These are phyloP conservation scores for Talaromyces borbonicus DNA, from an alignment of 495 filamentous ascomycete genomes.

Conservation along the genomic window DNA sequence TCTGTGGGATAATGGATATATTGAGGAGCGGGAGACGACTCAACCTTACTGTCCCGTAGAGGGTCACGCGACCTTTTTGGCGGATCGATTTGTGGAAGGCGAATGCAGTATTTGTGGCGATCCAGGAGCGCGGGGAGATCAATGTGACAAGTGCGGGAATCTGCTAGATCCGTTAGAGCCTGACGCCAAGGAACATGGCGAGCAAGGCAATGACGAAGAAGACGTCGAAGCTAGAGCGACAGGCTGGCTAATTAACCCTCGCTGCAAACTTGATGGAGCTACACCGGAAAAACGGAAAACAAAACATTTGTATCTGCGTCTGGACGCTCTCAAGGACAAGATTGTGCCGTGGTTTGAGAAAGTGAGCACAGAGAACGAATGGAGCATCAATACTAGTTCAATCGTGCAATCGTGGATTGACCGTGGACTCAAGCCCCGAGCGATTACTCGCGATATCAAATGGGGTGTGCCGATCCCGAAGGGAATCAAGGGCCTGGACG, in stretches of 20 bases:
- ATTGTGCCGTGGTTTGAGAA: slow-evolving; percentile 62
- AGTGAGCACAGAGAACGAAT: slow-evolving; percentile 49
- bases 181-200: background rate
- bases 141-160: slow-evolving; percentile 81
- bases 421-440: slow-evolving; percentile 69
- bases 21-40: slow-evolving; percentile 63
- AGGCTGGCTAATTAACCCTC: slow-evolving; percentile 29
- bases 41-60: slow-evolving; percentile 75
- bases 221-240: slow-evolving; percentile 10
- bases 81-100: slow-evolving; percentile 90
- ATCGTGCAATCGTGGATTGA: slow-evolving; percentile 74
- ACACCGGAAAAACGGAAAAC: slow-evolving; percentile 63
- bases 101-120: slow-evolving; percentile 74
- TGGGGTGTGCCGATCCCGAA: slow-evolving; percentile 73
- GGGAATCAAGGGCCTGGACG: slow-evolving; percentile 20
- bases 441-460: slow-evolving; percentile 86
- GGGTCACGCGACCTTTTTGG: slow-evolving; percentile 72
- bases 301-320: slow-evolving; percentile 63
- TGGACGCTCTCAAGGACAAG: slow-evolving; percentile 69
- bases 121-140: slow-evolving; percentile 70
- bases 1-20: slow-evolving; percentile 68
- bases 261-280: slow-evolving; percentile 77
- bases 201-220: slow-evolving; percentile 3
- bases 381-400: slow-evolving; percentile 65
- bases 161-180: slow-evolving; percentile 61